Percentiles rank a stretch among this genome's conserved stretches.
phyloP scores from a whole-genome alignment of 306 rosid genomes.

The Quercus bicolor region DNA sequence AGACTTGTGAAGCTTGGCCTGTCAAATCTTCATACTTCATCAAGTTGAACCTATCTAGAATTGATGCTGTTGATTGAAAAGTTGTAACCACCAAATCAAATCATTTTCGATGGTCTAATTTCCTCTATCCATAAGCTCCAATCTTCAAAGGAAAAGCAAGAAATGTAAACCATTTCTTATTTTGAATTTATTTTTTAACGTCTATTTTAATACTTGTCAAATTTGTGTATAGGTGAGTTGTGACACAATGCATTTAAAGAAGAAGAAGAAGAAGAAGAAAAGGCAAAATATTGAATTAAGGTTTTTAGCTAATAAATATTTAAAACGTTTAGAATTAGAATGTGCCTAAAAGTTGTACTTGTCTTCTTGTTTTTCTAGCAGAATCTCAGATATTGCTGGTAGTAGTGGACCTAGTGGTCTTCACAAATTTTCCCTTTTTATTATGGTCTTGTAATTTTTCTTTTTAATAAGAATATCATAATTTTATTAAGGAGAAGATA shows the following conservation, averaged over 20 bases:
- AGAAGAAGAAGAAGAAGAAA: background rate
- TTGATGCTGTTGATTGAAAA: background rate
- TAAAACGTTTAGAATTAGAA: too few relatives aligned
- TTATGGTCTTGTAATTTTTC: too few relatives aligned
- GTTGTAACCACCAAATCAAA: background rate
- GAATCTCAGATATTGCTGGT: too few relatives aligned
- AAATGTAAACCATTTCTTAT: background rate
- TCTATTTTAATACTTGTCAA: background rate
- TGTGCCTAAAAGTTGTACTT: too few relatives aligned
- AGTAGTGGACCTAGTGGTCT: too few relatives aligned
- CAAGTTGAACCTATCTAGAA: background rate
- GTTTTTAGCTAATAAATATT: too few relatives aligned
- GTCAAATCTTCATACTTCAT: background rate
- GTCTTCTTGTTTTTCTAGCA: too few relatives aligned
- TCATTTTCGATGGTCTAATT: background rate
- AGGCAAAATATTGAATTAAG: background rate
- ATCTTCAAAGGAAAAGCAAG: slow-evolving; percentile 11
- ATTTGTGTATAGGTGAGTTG: too few relatives aligned
- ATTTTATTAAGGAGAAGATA: too few relatives aligned
- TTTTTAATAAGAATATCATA: too few relatives aligned
- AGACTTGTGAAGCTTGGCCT: background rate
- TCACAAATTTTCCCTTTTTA: too few relatives aligned
- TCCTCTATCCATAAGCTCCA: background rate
- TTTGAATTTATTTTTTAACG: background rate
- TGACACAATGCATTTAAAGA: background rate